Evolutionary conservation across 768 basidiomycete genomes (phyloP), one percentile per base, ranked within the genome.

Genomic region (Tricholoma saponaceum): DNA sequence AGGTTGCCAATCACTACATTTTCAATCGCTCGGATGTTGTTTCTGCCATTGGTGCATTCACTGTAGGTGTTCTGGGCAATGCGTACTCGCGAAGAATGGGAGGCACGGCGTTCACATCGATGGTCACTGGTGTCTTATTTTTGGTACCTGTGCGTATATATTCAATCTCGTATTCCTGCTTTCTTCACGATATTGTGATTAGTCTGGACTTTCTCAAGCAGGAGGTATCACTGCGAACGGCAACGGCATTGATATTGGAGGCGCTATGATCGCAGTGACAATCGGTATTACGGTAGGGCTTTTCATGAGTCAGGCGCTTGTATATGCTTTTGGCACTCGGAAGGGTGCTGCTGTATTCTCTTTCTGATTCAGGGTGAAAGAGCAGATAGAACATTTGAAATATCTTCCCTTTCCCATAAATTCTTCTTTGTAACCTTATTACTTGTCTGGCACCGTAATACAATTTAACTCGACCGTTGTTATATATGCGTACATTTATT

Each of bases 231-330:
- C 88, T 4, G 88, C 88, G 3, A 86, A 87, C 61, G 90, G 89
- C 18, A 85, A 83, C 66, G 87, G 86, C 22, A 90, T 93, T 60
- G 90, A 92, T 62, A 90, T 93, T 54, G 89, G 92, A 60, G 84
- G 86, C 32, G 87, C 92, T 7, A 92, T 92, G 89, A 90, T 91
- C 59, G 83, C 87, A n/a, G 92, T 94, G 50, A 89, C 90, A 0
- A 91, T 94, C 57, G 92, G 92, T 26, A 93, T 95, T 63, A 94
- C 91, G 0, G 90, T 93, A 51, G 91, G 92, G 16, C 70, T 95
- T 44, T 94, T 93, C 74, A 90, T 89, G 81, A 92, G 90, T 62
- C 90, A 91, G 67, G 86, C 90, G 10, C 70, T 95, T 43, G 89
- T 95, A 14, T 95, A 94, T 66, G 88, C 87, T 63, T 94, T 95